phyloP scores from a whole-genome alignment of 331 rosid genomes.

The Acacia concinna region DNA sequence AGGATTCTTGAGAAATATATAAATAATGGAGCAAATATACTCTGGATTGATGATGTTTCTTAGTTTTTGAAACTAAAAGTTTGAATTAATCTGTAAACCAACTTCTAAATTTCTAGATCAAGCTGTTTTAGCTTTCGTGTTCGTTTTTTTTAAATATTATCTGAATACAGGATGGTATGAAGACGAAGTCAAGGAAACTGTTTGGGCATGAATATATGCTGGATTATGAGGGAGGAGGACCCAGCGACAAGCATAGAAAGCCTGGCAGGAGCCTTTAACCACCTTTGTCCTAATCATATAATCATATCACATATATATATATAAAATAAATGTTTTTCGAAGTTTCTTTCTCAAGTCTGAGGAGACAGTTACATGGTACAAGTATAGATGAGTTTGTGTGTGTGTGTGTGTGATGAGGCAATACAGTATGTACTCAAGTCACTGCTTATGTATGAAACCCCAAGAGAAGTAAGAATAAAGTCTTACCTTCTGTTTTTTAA shows the following conservation, averaged over 20 bases:
- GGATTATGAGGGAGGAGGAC: conserved; percentile 74
- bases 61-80: background rate
- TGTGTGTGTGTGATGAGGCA: conserved; percentile 23
- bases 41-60: background rate
- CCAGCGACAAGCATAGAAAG: conserved; percentile 67
- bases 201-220: conserved; percentile 38
- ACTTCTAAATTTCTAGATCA: background rate
- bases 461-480: conserved; percentile 29
- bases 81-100: background rate
- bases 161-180: conserved; percentile 43
- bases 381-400: conserved; percentile 34
- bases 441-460: conserved; percentile 20
- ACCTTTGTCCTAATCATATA: conserved; percentile 21
- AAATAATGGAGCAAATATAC: conserved; percentile 5
- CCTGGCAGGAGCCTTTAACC: conserved; percentile 70
- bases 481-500: conserved; percentile 23
- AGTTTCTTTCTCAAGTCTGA: conserved; percentile 48
- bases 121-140: conserved; percentile 12
- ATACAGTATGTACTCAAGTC: conserved; percentile 29
- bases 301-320: background rate
- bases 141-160: background rate
- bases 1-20: background rate
- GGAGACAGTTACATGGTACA: conserved; percentile 36
- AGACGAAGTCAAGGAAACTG: conserved; percentile 62
- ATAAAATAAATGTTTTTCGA: background rate